Percentiles rank a stretch among this genome's conserved stretches.
Evolutionary conservation across 192 early-diverging fungal genomes (phyloP).

Genomic region (Blastocladiella britannica): DNA sequence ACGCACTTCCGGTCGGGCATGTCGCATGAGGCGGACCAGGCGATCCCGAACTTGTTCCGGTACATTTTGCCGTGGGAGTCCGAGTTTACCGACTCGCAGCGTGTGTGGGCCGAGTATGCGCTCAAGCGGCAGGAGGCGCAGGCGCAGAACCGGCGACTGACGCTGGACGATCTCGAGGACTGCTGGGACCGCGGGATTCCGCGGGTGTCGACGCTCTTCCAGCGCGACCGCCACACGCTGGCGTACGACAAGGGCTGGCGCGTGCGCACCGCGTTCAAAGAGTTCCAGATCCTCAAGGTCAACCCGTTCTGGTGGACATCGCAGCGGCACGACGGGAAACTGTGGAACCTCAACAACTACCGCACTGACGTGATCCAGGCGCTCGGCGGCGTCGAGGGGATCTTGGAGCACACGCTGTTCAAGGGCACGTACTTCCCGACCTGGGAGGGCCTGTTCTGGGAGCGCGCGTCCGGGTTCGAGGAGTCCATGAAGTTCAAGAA

Average conservation of each 20-base stretch:
- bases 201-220: conserved; percentile 95
- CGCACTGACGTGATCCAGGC: conserved; percentile 99
- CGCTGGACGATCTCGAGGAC: conserved; percentile 96
- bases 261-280: conserved; percentile 88
- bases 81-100: conserved; percentile 95
- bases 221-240: conserved; percentile 93
- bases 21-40: conserved; percentile 89
- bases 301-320: conserved; percentile 96
- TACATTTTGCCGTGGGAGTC: conserved; percentile 98
- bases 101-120: conserved; percentile 98
- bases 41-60: conserved; percentile 92
- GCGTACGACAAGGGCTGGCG: conserved; percentile 99
- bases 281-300: conserved; percentile 84
- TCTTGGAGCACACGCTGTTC: conserved; percentile 96
- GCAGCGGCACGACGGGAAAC: conserved; percentile 61
- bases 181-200: conserved; percentile 98
- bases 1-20: conserved; percentile 97
- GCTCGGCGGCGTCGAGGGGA: conserved; percentile 92
- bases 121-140: conserved; percentile 92
- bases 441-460: conserved; percentile 98
- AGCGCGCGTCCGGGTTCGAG: conserved; percentile 36
- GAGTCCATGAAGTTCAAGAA: conserved; percentile 58
- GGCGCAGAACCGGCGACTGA: conserved; percentile 87
- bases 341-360: conserved; percentile 93
- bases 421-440: conserved; percentile 95